These are phyloP conservation scores for Ormosia semicastrata DNA, from an alignment of 306 rosid genomes.

Conservation along the genomic window DNA sequence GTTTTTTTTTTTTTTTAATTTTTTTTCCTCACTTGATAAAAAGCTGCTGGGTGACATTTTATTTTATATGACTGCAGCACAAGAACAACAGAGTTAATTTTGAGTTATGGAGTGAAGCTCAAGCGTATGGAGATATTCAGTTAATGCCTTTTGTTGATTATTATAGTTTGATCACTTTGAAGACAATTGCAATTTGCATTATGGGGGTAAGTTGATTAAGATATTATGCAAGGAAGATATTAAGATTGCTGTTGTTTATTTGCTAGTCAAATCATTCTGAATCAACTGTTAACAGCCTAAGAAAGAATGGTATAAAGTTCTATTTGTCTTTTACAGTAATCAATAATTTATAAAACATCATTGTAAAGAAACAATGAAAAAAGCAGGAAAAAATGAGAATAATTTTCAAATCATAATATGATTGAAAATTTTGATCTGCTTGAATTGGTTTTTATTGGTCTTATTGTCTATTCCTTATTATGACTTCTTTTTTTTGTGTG, in stretches of 20 bases:
- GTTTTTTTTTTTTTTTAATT: neutral
- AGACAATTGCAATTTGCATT: conserved; percentile 87
- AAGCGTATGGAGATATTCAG: conserved; percentile 86
- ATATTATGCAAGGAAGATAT: conserved; percentile 2
- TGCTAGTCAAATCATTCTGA: conserved; percentile 3
- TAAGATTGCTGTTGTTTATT: conserved; percentile 17
- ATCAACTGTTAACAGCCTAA: neutral
- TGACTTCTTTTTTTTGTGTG: neutral
- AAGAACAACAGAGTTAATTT: conserved; percentile 70
- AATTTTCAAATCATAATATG: neutral
- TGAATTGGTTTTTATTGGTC: neutral
- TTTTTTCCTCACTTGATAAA: neutral
- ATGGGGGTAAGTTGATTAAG: conserved; percentile 63
- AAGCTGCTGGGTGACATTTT: conserved; percentile 12
- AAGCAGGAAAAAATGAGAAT: neutral
- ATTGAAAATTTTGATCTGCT: neutral
- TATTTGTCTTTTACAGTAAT: neutral
- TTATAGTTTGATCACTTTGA: conserved; percentile 81
- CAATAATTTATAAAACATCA: neutral
- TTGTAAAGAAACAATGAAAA: neutral
- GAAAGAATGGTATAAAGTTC: neutral
- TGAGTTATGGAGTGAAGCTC: conserved; percentile 91
- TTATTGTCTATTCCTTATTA: neutral
- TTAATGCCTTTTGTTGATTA: conserved; percentile 95
- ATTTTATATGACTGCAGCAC: conserved; percentile 60